phyloP scores from a whole-genome alignment of 768 basidiomycete genomes.

The Erythrobasidium yunnanense region DNA sequence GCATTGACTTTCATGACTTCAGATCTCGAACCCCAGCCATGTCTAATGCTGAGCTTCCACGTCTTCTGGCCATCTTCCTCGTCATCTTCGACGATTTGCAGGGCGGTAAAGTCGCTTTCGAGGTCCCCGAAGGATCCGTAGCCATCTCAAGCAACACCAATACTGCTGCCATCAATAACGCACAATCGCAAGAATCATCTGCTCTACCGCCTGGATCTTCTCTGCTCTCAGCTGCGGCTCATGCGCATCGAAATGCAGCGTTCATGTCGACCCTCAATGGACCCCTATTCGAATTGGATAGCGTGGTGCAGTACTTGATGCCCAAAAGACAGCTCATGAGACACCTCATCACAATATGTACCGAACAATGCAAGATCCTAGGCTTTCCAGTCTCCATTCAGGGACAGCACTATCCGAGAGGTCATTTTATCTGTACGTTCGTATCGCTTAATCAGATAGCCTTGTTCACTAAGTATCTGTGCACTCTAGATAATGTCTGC shows the following conservation, averaged over 20 bases:
- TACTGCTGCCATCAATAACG: slow-evolving; percentile 13
- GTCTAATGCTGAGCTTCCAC: slow-evolving; percentile 50
- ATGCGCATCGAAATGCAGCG: background rate
- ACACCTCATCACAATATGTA: slow-evolving; percentile 74
- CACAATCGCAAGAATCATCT: background rate
- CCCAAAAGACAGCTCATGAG: slow-evolving; percentile 76
- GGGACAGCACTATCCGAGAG: slow-evolving; percentile 51
- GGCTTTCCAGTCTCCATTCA: slow-evolving; percentile 74
- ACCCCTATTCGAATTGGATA: slow-evolving; percentile 71
- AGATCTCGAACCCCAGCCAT: background rate
- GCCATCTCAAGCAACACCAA: slow-evolving; percentile 41
- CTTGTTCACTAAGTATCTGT: background rate
- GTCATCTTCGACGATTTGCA: slow-evolving; percentile 66
- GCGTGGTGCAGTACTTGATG: slow-evolving; percentile 88
- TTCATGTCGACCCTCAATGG: slow-evolving; percentile 27
- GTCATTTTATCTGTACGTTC: slow-evolving; percentile 17
- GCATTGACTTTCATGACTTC: background rate
- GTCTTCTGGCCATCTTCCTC: slow-evolving; percentile 66
- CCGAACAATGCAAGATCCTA: slow-evolving; percentile 69
- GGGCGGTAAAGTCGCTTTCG: slow-evolving; percentile 81
- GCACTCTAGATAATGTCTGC: slow-evolving; percentile 57
- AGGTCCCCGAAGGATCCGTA: slow-evolving; percentile 87
- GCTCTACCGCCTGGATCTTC: background rate
- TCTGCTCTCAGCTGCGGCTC: slow-evolving; percentile 16
- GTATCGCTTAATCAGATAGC: background rate